Base-by-base conservation (phyloP, 345 rosid species). In the Conringia planisiliqua region DNA sequence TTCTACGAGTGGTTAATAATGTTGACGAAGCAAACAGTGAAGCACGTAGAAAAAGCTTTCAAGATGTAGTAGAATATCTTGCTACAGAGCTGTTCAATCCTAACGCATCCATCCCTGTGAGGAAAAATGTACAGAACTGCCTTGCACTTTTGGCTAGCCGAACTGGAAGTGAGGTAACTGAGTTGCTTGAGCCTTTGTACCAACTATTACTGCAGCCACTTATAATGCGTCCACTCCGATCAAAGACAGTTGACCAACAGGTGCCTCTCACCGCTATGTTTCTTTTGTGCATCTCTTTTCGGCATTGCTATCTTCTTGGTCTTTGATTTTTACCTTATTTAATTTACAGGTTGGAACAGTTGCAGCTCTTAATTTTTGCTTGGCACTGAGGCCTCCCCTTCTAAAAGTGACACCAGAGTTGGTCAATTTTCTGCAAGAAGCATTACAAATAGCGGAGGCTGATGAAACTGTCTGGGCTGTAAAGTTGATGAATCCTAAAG, bases 171-270 rank as follows among this genome's bases (percentile, higher is more conserved):
- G 99, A 92, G 84, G 93, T 95, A 18, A 85, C 99, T 50, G 99
- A 92, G 80, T 82, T 95, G 83, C 98, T 95, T 63, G 99, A 95
- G 80, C 90, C 94, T 56, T 79, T 90, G 75, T 86, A 92, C 78
- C 99, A 92, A 64, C 86, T 77, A 29, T 71, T 92, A 80, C 92
- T 95, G 71, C 98, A 92, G 85, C 99, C 96, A 68, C 97, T 88
- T 55, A 89, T 95, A 39, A 62, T 83, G 81, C 91, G 97, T 16
- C 96, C 98, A 26, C 96, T 92, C 20, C 87, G 96, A 70, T 86
- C 90, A 20, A 95, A 89, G 83, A 90, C 98, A 79, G 89, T 95
- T 82, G 99, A 95, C 82, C 99, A 95, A 78, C 99, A 92, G 96
- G 99, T 95, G 78, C 71, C 52, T 52, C 50, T 11, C 62, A 57